Percentiles rank a stretch among this genome's conserved stretches.
Evolutionary conservation across 2,329 filamentous ascomycete genomes (phyloP).

Genomic region (Anthostomella pinea): DNA sequence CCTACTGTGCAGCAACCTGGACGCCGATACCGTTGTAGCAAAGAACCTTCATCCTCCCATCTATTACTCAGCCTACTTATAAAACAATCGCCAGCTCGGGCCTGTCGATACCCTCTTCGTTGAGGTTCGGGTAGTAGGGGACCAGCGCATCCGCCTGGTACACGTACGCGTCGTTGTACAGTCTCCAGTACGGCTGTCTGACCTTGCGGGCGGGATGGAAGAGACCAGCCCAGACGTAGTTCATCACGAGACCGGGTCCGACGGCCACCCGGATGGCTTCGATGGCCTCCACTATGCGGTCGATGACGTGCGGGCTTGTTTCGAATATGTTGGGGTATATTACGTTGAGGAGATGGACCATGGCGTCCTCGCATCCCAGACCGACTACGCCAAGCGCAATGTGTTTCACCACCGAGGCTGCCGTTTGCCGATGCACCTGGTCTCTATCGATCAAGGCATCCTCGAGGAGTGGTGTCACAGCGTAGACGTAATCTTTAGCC

Average conservation of each 20-base stretch:
- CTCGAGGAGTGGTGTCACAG: constrained; percentile 90
- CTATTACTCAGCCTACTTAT: constrained; percentile 40
- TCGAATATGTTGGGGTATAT: constrained; percentile 97
- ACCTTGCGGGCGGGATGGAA: constrained; percentile 98
- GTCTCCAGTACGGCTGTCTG: constrained; percentile 87
- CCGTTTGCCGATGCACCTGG: constrained; percentile 96
- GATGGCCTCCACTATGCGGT: constrained; percentile 95
- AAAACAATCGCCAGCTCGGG: constrained; percentile 81
- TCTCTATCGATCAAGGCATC: constrained; percentile 97
- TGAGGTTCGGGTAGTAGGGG: constrained; percentile 87
- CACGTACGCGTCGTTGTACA: constrained; percentile 97
- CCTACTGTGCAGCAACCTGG: constrained; percentile 17
- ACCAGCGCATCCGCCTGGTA: constrained; percentile 92
- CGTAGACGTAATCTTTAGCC: constrained; percentile 99
- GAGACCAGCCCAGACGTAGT: constrained; percentile 96
- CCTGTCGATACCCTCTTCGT: constrained; percentile 74
- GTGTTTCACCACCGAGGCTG: constrained; percentile 95
- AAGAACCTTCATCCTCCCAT: background rate
- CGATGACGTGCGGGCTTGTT: constrained; percentile 96
- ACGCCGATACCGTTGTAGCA: constrained; percentile 1
- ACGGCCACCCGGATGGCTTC: constrained; percentile 93
- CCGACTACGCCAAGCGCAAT: constrained; percentile 97
- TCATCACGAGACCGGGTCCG: constrained; percentile 88
- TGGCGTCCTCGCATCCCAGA: constrained; percentile 94
- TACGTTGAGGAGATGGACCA: constrained; percentile 95